These are phyloP conservation scores for Ustilago hordei DNA, from an alignment of 1,284 basidiomycete genomes.

Conservation along the genomic window DNA sequence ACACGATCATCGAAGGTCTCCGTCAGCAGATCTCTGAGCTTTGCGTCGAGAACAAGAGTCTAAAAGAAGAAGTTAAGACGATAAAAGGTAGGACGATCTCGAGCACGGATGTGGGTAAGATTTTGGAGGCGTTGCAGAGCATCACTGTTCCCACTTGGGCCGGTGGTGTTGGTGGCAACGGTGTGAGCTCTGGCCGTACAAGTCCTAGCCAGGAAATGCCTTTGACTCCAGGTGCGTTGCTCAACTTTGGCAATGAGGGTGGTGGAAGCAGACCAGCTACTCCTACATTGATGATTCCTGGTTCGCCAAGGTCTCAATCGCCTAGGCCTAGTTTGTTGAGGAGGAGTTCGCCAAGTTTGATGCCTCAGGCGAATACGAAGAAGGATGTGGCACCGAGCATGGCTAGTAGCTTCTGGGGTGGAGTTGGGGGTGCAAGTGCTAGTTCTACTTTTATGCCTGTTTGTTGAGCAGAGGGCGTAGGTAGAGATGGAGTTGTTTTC, in stretches of 20 bases:
- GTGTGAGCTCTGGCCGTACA: conserved; percentile 20
- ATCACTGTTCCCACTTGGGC: conserved; percentile 67
- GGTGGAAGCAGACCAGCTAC: conserved; percentile 35
- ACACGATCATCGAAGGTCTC: conserved; percentile 87
- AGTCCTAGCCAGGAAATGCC: conserved; percentile 32
- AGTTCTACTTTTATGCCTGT: conserved; percentile 50
- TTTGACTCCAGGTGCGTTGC: conserved; percentile 33
- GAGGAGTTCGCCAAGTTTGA: conserved; percentile 29
- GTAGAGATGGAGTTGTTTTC: not conserved
- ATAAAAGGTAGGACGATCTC: conserved; percentile 76
- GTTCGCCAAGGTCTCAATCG: conserved; percentile 46
- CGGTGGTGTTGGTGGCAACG: not conserved
- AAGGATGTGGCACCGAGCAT: conserved; percentile 48
- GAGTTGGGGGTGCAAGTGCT: conserved; percentile 36
- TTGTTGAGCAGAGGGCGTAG: conserved; percentile 15
- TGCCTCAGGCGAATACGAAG: conserved; percentile 53
- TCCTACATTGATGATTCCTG: conserved; percentile 37
- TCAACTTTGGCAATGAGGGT: conserved; percentile 35
- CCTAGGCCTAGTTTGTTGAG: conserved; percentile 46
- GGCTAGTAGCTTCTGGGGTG: conserved; percentile 53
- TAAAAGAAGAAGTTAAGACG: conserved; percentile 71
- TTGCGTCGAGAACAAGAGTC: conserved; percentile 83
- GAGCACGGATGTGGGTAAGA: conserved; percentile 59
- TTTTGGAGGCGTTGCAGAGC: conserved; percentile 80
- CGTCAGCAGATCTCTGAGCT: conserved; percentile 84